Evolutionary conservation across 208 protist genomes (phyloP), one percentile per base, ranked within the genome.

Genomic region (Trypanosoma scelopori): DNA sequence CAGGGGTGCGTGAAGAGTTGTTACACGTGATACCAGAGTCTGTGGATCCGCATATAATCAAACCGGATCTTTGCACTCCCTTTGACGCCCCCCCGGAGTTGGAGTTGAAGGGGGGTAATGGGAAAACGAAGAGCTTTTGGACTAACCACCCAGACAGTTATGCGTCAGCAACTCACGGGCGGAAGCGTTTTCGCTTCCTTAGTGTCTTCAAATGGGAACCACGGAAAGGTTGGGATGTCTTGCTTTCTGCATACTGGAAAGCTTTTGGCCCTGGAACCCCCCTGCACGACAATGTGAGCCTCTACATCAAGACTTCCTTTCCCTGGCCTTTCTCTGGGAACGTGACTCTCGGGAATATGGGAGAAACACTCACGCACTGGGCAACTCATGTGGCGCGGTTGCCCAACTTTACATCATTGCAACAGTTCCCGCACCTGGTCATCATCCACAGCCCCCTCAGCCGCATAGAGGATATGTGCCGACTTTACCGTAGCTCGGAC

Each of bases 191-290:
- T 63, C 51, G 74, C n/a, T 88, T 91, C 45, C 70, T 89, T 32
- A 71, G 70, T 13, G 71, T 75, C 37, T 91, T 91, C 57, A 91
- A 91, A 64, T 91, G 79, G 79, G 85, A 91, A 55, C 46, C 43
- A 25, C 74, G 85, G 22, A 91, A 91, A 63, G 82, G 82, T 12
- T 84, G 82, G 76, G 79, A 91, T 51, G 63, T 84, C 18, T 67
- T 91, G 30, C 72, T 91, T 5, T 49, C 27, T 9, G 76, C 79
- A 15, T 91, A 83, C 69, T 82, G 56, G 58, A 59, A 57, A 28
- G 82, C 73, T 5, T 88, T 88, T 69, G 55, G 55, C 35, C 55
- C 55, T 22, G 41, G 41, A 6, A 61, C 41, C 6, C 55, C 41
- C n/a, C 27, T 61, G 25, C 55, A 61, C 30, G 39, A 61, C 20